Evolutionary conservation across 495 filamentous ascomycete genomes (phyloP), one percentile per base, ranked within the genome.

Genomic region (Tuber brumale): DNA sequence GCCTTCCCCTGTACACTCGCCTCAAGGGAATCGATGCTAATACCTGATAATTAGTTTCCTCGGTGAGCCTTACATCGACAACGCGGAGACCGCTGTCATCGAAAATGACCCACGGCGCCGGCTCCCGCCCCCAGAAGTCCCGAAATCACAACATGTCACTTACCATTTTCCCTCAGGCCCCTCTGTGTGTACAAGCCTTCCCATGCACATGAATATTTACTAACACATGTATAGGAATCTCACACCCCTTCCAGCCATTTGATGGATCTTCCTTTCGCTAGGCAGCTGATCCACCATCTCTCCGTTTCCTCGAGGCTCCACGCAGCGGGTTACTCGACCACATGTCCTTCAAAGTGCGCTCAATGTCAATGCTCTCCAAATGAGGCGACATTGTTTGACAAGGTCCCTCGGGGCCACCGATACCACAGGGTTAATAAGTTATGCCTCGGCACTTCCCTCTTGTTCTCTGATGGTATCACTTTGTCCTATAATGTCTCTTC

Each of bases 31-130:
- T 8, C 14, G 57, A 18, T 66, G n/a, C 57, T 66, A 0, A 66
- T 66, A 66, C 27, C n/a, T 66, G 57, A 31, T 12, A 18, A 66
- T 31, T 18, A 66, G 57, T 66, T 66, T 31, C 2, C 57, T n/a
- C 10, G 57, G 57, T 16, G 51, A 61, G 27, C n/a, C 57, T 2
- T 31, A 31, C 14, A 31, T 10, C 1, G 27, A 14, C 57, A 66
- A 66, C 57, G 57, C 57, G 57, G 27, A 66, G 57, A 66, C 57
- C 57, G 16, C 57, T 66, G 57, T 66, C n/a, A 66, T 66, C n/a
- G 57, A n/a, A 66, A 66, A 66, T 66, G n/a, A 31, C 57, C n/a
- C 57, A 66, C 57, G 31, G 57, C 31, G 57, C 57, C 57, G 4
- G 57, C 57, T 66, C 23, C 4, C 27, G 23, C 23, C 48, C 48